Percentiles rank a stretch among this genome's conserved stretches.
Conservation (phyloP, 768 basidiomycete genomes). For the Multifurca ochricompacta region DNA sequence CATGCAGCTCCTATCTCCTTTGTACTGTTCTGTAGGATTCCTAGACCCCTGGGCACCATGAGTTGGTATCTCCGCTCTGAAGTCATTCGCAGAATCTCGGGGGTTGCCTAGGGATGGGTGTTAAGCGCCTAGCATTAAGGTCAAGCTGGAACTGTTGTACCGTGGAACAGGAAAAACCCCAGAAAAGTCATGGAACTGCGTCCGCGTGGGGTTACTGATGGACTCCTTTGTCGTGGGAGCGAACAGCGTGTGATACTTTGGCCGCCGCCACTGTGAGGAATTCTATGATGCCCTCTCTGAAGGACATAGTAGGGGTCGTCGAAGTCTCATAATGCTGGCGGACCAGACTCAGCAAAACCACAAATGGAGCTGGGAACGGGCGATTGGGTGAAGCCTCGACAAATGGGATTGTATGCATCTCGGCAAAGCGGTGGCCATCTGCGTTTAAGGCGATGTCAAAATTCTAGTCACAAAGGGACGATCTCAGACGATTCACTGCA, state of each 20-base stretch:
- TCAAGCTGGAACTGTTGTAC: not conserved
- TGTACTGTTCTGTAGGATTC: too few relatives aligned
- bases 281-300: constrained; percentile 5
- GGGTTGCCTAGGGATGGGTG: not conserved
- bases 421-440: constrained; percentile 4
- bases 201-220: not conserved
- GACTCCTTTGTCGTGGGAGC: not conserved
- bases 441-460: not conserved
- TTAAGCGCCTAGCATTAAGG: not conserved
- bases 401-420: constrained; percentile 1
- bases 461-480: not conserved
- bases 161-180: not conserved
- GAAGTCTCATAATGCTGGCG: not conserved
- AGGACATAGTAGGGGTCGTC: not conserved
- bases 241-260: constrained; percentile 1
- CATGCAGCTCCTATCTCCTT: too few relatives aligned
- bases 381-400: not conserved
- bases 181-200: not conserved
- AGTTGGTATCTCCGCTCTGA: not conserved
- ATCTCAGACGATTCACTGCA: not conserved
- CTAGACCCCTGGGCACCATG: too few relatives aligned
- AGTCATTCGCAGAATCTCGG: not conserved
- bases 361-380: not conserved
- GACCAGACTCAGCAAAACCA: constrained; percentile 1
- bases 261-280: constrained; percentile 13